Evolutionary conservation across 371 early-diverging fungal species (phyloP).

Genomic region (Syncephalastrum sp.): DNA sequence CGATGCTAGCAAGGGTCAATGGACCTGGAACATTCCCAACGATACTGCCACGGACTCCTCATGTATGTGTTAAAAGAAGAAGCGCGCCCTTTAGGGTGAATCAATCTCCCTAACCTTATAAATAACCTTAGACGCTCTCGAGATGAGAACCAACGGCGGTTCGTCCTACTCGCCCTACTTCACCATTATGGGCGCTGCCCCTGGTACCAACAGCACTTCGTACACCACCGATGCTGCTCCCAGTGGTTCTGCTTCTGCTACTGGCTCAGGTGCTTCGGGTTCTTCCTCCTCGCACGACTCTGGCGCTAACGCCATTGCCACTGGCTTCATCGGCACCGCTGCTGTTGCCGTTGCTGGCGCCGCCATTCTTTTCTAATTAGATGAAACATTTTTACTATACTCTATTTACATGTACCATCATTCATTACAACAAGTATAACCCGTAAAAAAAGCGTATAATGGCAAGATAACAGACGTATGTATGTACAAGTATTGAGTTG

Average conservation of each 20-base stretch:
- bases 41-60: conserved; percentile 20
- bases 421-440: no score
- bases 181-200: conserved; percentile 32
- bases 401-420: no score
- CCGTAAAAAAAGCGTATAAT: no score
- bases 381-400: no score
- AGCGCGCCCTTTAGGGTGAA: neutral
- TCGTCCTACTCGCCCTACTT: conserved; percentile 39
- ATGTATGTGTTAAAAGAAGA: conserved; percentile 22
- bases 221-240: conserved; percentile 3
- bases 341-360: conserved; percentile 13
- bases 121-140: conserved; percentile 27
- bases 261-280: conserved; percentile 8
- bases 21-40: conserved; percentile 33
- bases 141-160: conserved; percentile 29
- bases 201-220: conserved; percentile 14
- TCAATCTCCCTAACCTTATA: neutral
- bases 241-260: conserved; percentile 6
- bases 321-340: conserved; percentile 9
- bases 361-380: neutral
- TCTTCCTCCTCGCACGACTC: no score
- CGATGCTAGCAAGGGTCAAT: conserved; percentile 12
- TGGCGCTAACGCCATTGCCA: no score
- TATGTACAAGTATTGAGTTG: no score
- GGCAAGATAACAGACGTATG: no score